Conservation (phyloP, 2,329 filamentous ascomycete species). For the Nemania bipapillata region DNA sequence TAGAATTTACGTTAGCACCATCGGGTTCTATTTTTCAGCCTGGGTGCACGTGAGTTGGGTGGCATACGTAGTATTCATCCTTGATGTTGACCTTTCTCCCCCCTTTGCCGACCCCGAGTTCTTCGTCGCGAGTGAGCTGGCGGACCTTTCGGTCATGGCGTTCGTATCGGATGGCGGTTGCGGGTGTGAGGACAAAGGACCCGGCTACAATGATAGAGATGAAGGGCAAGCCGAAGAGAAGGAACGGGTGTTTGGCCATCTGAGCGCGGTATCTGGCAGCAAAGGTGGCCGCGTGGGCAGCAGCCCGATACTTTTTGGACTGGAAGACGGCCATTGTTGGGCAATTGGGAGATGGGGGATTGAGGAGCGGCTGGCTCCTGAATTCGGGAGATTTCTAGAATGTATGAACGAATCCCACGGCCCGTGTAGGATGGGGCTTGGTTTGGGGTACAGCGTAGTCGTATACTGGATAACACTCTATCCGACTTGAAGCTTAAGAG, state of each 20-base stretch:
- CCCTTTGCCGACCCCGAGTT: slow-evolving; percentile 79
- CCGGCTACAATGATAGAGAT: slow-evolving; percentile 88
- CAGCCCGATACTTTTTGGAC: slow-evolving; percentile 75
- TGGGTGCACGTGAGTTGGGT: not conserved
- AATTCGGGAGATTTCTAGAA: not conserved
- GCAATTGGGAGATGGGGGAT: too few relatives aligned
- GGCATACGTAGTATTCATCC: slow-evolving; percentile 85
- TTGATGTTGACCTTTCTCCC: slow-evolving; percentile 79
- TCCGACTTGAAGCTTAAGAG: not conserved
- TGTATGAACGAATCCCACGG: not conserved
- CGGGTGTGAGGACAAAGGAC: slow-evolving; percentile 93
- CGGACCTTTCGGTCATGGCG: slow-evolving; percentile 89
- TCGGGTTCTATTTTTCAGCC: not conserved
- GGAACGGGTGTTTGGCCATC: slow-evolving; percentile 83
- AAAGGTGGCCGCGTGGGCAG: slow-evolving; percentile 73
- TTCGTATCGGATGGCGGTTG: slow-evolving; percentile 93
- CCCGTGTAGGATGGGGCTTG: not conserved
- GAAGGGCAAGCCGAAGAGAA: slow-evolving; percentile 94
- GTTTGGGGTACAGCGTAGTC: not conserved
- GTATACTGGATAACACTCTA: not conserved
- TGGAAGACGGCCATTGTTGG: slow-evolving; percentile 70
- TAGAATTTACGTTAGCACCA: slow-evolving; percentile 33
- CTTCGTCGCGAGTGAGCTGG: slow-evolving; percentile 85
- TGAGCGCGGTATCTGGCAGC: slow-evolving; percentile 79
- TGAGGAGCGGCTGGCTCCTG: not conserved